Evolutionary conservation across 495 filamentous ascomycete species (phyloP), one percentile per base, ranked within the genome.

Genomic region (Xylaria scruposa): DNA sequence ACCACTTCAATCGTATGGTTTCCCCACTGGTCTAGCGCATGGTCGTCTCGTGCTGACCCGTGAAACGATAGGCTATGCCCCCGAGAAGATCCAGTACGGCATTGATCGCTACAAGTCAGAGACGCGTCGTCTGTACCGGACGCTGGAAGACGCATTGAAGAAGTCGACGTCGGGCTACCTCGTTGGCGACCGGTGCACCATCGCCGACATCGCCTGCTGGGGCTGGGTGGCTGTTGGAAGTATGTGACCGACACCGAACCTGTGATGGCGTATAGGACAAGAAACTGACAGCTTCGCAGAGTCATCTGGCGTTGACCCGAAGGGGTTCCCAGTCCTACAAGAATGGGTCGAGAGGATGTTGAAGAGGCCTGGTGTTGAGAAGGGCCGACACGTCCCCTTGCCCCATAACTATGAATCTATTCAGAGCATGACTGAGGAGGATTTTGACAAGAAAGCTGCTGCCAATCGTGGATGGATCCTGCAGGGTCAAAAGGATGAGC

Each of bases 31-130:
- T 38, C 24, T 24, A n/a, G 42, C 12, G 24, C 36, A 47, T 8
- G 5, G 24, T n/a, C 5, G 4, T 29, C 44, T 9, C 44, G 54
- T 70, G 54, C 67, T 76, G 4, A 76, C 56, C 9, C 19, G 44
- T 26, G 49, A 31, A 2, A 1, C 0, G 38, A 44, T 72, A 85
- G 82, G 84, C 54, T 97, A 96, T 75, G 94, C 94, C 9, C 93
- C 95, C 4, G 93, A 96, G 79, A 91, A 88, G 79, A 94, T 97
- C 76, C 84, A 91, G 73, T 98, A 97, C 81, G 94, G 91, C 66
- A 89, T 97, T 70, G 89, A 91, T 70, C 90, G 95, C 29, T 98
- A 97, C 82, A 84, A 86, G 72, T 92, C 91, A 73, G 95, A 98
- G 82, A 92, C 92, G 1, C 85, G 90, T 8, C 89, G 95, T 0